Evolutionary conservation across 176 grass and related monocot genomes (phyloP).

Genomic region (Lolium rigidum): DNA sequence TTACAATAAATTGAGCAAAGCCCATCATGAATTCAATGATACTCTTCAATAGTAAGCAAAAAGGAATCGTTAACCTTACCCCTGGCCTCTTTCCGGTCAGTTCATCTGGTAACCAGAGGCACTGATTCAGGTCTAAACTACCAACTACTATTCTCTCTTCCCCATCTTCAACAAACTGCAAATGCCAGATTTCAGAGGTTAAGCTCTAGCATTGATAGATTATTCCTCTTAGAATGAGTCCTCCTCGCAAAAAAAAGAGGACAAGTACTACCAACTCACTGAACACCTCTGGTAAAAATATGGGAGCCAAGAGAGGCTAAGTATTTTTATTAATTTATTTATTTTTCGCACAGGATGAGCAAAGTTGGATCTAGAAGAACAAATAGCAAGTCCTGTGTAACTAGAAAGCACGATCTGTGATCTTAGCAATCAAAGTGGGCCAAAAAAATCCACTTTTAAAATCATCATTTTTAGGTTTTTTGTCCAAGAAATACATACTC

Average conservation of each 20-base stretch:
- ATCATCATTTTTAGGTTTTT: background rate
- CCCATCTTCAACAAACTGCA: conserved; percentile 79
- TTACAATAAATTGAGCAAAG: background rate
- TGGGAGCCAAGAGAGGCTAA: background rate
- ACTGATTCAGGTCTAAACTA: conserved; percentile 89
- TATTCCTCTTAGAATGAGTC: conserved; percentile 20
- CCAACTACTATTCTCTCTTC: conserved; percentile 86
- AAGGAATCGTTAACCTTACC: conserved; percentile 46
- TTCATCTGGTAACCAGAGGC: conserved; percentile 81
- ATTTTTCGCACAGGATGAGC: background rate
- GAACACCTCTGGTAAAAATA: conserved; percentile 16
- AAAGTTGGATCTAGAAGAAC: conserved; percentile 11
- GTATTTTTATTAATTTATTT: background rate
- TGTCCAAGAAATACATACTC: background rate
- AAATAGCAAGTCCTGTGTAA: background rate
- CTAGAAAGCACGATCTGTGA: background rate
- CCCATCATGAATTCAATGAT: background rate
- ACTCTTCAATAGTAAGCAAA: background rate
- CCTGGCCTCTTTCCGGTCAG: conserved; percentile 77
- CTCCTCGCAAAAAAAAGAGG: background rate
- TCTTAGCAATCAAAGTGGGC: background rate
- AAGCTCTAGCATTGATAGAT: background rate
- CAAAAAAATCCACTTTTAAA: background rate
- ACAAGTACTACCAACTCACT: background rate
- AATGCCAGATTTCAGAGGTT: conserved; percentile 6